Evolutionary conservation across 371 early-diverging fungal genomes (phyloP).

Genomic region (Apophysomyces trapeziformis): DNA sequence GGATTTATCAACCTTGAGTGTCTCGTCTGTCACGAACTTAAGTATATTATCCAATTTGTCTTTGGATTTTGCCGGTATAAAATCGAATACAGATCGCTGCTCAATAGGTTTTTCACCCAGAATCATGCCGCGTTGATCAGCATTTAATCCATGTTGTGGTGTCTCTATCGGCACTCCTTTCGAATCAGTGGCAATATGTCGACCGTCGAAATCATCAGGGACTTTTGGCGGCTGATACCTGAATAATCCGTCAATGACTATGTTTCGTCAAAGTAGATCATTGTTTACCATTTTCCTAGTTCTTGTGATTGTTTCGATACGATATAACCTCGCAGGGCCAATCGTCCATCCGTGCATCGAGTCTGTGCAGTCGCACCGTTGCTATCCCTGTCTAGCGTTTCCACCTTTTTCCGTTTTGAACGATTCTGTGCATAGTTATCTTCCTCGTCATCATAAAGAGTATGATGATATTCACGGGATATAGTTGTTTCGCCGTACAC

Average conservation of each 20-base stretch:
- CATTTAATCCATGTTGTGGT: constrained; percentile 42
- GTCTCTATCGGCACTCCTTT: background rate
- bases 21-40: constrained; percentile 34
- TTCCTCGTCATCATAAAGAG: constrained; percentile 45
- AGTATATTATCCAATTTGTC: constrained; percentile 64
- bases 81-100: constrained; percentile 77
- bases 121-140: constrained; percentile 70
- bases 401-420: constrained; percentile 19
- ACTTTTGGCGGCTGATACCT: constrained; percentile 63
- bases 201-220: constrained; percentile 58
- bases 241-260: background rate
- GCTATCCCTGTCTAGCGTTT: constrained; percentile 14
- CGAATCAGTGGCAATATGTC: constrained; percentile 32
- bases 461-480: constrained; percentile 33
- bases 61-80: constrained; percentile 69
- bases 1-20: constrained; percentile 27
- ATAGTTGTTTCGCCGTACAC: constrained; percentile 34
- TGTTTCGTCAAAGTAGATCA: background rate
- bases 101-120: constrained; percentile 78
- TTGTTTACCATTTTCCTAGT: constrained; percentile 56
- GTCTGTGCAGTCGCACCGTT: constrained; percentile 1
- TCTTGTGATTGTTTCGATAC: constrained; percentile 45
- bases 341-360: constrained; percentile 60
- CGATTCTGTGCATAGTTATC: constrained; percentile 21
- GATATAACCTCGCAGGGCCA: constrained; percentile 62